These are phyloP conservation scores for Rheum nobile DNA, from an alignment of 148 eudicot genomes.

Conservation along the genomic window DNA sequence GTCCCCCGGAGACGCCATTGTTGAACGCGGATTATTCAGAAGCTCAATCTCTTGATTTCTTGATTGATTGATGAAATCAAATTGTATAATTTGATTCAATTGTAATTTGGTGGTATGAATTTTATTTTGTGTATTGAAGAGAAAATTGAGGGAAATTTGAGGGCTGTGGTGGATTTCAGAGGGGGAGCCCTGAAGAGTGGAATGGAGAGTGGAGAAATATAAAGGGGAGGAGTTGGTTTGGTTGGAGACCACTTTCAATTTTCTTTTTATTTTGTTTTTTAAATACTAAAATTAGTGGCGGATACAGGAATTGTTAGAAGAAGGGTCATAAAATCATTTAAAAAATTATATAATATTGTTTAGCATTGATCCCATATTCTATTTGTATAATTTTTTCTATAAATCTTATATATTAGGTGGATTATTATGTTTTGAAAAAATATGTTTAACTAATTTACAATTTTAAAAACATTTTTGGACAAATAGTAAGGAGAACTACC, in stretches of 20 bases:
- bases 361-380: too few relatives aligned
- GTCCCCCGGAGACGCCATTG: constrained; percentile 44
- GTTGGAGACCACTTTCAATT: neutral
- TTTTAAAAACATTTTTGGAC: too few relatives aligned
- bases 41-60: neutral
- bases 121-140: neutral
- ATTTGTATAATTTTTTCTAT: too few relatives aligned
- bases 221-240: neutral
- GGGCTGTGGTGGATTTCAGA: neutral
- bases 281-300: too few relatives aligned
- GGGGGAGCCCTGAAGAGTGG: constrained; percentile 5
- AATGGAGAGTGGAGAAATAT: neutral
- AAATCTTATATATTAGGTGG: too few relatives aligned
- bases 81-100: neutral
- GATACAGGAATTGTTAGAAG: too few relatives aligned
- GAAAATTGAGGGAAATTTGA: neutral
- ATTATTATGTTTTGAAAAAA: too few relatives aligned
- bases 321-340: too few relatives aligned
- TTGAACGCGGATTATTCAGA: neutral
- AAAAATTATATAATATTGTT: too few relatives aligned
- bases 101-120: neutral
- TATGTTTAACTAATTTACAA: too few relatives aligned
- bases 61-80: neutral
- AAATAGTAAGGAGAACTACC: too few relatives aligned
- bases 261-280: neutral